These are phyloP conservation scores for Debaryomyces maramus DNA, from an alignment of 805 yeast species.

Conservation along the genomic window DNA sequence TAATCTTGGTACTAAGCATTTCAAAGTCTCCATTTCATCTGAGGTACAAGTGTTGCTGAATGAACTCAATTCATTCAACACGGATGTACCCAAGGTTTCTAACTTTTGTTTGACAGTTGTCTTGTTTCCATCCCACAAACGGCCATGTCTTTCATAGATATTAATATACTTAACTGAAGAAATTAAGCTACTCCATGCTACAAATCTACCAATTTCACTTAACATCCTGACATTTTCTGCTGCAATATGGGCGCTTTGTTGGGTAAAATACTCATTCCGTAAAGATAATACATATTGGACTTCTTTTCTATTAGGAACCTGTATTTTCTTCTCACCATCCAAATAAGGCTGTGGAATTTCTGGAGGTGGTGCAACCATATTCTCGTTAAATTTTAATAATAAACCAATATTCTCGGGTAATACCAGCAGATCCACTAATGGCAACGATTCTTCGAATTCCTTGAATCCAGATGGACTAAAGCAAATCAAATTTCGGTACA, in stretches of 20 bases:
- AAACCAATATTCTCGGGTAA: constrained; percentile 33
- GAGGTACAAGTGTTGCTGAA: constrained; percentile 14
- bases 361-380: constrained; percentile 39
- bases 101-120: constrained; percentile 8
- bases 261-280: constrained; percentile 41
- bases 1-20: constrained; percentile 15
- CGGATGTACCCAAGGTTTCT: constrained; percentile 15
- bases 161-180: constrained; percentile 17
- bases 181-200: constrained; percentile 28
- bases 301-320: constrained; percentile 38
- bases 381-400: constrained; percentile 28
- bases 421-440: constrained; percentile 3
- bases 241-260: constrained; percentile 39
- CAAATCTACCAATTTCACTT: constrained; percentile 33
- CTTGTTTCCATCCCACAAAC: constrained; percentile 18
- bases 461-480: constrained; percentile 8
- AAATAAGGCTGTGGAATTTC: constrained; percentile 45
- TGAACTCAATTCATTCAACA: constrained; percentile 18
- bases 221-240: constrained; percentile 41
- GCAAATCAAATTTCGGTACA: constrained; percentile 10
- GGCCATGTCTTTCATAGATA: constrained; percentile 24
- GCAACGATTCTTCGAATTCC: constrained; percentile 10
- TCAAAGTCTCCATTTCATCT: constrained; percentile 10
- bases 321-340: constrained; percentile 39
- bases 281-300: constrained; percentile 26